Percentiles rank a stretch among this genome's conserved stretches.
These are phyloP conservation scores for Saccharomycopsis schoenii DNA, from an alignment of 805 yeast genomes.

Conservation along the genomic window DNA sequence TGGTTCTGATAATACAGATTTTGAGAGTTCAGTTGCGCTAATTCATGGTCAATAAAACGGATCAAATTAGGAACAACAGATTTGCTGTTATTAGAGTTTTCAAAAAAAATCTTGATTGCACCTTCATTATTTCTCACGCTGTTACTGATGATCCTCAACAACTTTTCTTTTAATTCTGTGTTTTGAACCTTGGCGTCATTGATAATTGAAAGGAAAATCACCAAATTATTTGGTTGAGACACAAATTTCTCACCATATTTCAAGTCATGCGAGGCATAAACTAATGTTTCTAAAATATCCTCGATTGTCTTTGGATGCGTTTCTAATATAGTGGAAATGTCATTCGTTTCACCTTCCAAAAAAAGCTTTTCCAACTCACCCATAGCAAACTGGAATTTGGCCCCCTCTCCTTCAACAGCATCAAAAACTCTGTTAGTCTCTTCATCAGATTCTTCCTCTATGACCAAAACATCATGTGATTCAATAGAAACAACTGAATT, in stretches of 20 bases:
- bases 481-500: background rate
- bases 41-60: slow-evolving; percentile 5
- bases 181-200: slow-evolving; percentile 1
- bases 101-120: slow-evolving; percentile 6
- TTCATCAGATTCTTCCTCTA: background rate
- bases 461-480: background rate
- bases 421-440: background rate
- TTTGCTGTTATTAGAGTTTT: slow-evolving; percentile 1
- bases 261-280: slow-evolving; percentile 14
- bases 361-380: background rate
- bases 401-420: slow-evolving; percentile 7
- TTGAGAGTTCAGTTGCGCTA: background rate
- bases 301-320: slow-evolving; percentile 3
- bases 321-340: background rate
- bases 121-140: slow-evolving; percentile 16
- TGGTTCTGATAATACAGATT: slow-evolving; percentile 2
- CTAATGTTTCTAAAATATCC: slow-evolving; percentile 7
- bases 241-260: slow-evolving; percentile 16
- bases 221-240: slow-evolving; percentile 6
- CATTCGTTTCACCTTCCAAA: background rate
- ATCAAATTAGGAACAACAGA: background rate
- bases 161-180: slow-evolving; percentile 9
- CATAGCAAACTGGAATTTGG: background rate
- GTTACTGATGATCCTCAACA: slow-evolving; percentile 12
- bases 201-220: slow-evolving; percentile 11